phyloP scores from a whole-genome alignment of 345 rosid species.

The Rhodamnia rubescens region DNA sequence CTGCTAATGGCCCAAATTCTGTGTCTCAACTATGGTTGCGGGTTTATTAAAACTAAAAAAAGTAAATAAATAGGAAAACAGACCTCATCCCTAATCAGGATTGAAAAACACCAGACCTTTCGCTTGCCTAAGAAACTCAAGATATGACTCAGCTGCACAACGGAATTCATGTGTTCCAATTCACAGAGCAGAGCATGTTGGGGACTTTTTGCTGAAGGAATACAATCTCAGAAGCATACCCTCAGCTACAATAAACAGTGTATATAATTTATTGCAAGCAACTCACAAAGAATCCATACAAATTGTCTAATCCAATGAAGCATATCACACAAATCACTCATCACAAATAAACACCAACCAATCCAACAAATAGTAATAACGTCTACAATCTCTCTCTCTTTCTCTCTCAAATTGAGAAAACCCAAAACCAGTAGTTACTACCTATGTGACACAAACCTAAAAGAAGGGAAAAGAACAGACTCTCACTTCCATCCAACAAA shows the following conservation, averaged over 20 bases:
- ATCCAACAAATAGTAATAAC: slow-evolving; percentile 1
- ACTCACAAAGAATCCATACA: not conserved
- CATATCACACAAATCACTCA: slow-evolving; percentile 10
- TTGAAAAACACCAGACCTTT: not conserved
- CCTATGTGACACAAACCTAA: slow-evolving; percentile 2
- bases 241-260: not conserved
- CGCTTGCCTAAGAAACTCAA: not conserved
- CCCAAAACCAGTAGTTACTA: not conserved
- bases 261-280: not conserved
- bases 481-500: not conserved
- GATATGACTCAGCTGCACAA: too few species aligned
- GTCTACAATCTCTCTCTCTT: not conserved
- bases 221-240: not conserved
- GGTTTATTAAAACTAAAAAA: not conserved
- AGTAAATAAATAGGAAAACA: not conserved
- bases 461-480: slow-evolving; percentile 2
- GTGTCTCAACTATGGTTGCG: not conserved
- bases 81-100: not conserved
- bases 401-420: not conserved
- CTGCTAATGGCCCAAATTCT: not conserved
- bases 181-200: not conserved
- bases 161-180: not conserved
- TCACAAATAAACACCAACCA: slow-evolving; percentile 6
- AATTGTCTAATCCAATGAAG: slow-evolving; percentile 1
- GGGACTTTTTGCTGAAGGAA: not conserved